Base-by-base conservation (phyloP, 768 basidiomycete species). In the Auriscalpium orientale region DNA sequence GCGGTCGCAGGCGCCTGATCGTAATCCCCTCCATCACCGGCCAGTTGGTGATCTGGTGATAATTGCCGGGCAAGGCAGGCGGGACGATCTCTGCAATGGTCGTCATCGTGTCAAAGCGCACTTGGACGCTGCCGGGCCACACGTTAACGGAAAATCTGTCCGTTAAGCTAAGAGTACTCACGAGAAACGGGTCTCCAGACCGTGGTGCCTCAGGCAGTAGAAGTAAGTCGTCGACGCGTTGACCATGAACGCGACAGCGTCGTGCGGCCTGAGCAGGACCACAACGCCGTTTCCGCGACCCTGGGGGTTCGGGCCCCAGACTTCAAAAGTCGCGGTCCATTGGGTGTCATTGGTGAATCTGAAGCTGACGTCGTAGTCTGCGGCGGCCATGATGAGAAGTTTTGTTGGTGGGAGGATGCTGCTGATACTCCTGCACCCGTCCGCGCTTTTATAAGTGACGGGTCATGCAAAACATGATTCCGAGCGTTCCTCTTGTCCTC, bases 341-440 rank as follows among this genome's bases (percentile, higher is more conserved):
- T 64, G 37, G 13, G 75, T 77, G 64, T 81, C 75, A 69, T 82
- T 83, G 38, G 66, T 64, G 58, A 82, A 66, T 57, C 80, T 78
- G 62, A 82, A 71, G 38, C 79, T 58, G 46, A 82, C 74, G 64
- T 82, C 80, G 68, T 77, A 82, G 43, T 79, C 73, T 33, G 70
- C 58, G n/a, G 46, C 28, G 28, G 28, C 28, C 28, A 28, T 28
- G 28, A 4, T 28, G 28, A 7, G 28, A 28, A 28, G 28, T 28
- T 28, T 7, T 28, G 28, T 28, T 28, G 28, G 28, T 28, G 28
- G 28, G 28, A 28, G 28, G 28, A 28, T 28, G 7, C 28, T 28
- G 28, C 28, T 28, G 28, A 28, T 2, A 28, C 28, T 28, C 28
- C 28, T 28, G 78, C 80, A 63, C 72, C 76, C 40, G 77, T 76